A percentile compares a stretch with the other conserved stretches of the same genome.
phyloP scores from a whole-genome alignment of 495 filamentous ascomycete species.

The Peziza echinospora region DNA sequence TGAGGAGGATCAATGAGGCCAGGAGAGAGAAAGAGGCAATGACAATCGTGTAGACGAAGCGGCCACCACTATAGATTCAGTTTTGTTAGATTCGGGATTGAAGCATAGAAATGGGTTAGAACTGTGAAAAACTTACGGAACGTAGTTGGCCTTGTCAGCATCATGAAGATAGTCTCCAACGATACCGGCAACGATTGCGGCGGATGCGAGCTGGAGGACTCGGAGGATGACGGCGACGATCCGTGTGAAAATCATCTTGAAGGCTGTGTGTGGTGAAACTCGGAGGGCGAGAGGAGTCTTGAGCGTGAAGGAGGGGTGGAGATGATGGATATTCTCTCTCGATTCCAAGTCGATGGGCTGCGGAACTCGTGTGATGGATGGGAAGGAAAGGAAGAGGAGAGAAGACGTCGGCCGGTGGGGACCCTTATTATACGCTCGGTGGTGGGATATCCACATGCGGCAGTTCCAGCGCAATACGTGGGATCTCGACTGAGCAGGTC shows the following conservation, averaged over 20 bases:
- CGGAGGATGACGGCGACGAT: slow-evolving; percentile 29
- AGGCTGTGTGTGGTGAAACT: not conserved
- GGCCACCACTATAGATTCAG: slow-evolving; percentile 10
- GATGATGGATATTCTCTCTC: too few relatives aligned
- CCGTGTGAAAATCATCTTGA: slow-evolving; percentile 22
- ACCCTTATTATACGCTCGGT: too few relatives aligned
- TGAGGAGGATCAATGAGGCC: slow-evolving; percentile 31
- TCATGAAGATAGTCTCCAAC: slow-evolving; percentile 31
- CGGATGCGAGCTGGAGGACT: slow-evolving; percentile 23
- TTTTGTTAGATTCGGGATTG: too few relatives aligned
- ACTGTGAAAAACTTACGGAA: slow-evolving; percentile 13
- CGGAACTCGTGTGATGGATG: too few relatives aligned
- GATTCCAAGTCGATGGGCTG: too few relatives aligned
- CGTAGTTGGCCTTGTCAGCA: slow-evolving; percentile 16
- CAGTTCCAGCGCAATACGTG: too few relatives aligned
- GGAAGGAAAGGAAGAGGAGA: too few relatives aligned
- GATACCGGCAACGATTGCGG: slow-evolving; percentile 33
- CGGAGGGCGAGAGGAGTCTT: too few relatives aligned
- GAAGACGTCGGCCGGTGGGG: too few relatives aligned
- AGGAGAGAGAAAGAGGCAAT: slow-evolving; percentile 34
- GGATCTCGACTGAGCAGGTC: too few relatives aligned
- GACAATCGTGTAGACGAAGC: slow-evolving; percentile 40
- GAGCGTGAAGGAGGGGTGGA: too few relatives aligned
- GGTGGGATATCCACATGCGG: too few relatives aligned
- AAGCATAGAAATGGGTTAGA: not conserved